A percentile compares a stretch with the other conserved stretches of the same genome.
Evolutionary conservation across 768 basidiomycete genomes (phyloP).

Genomic region (Calvatia gigantea): DNA sequence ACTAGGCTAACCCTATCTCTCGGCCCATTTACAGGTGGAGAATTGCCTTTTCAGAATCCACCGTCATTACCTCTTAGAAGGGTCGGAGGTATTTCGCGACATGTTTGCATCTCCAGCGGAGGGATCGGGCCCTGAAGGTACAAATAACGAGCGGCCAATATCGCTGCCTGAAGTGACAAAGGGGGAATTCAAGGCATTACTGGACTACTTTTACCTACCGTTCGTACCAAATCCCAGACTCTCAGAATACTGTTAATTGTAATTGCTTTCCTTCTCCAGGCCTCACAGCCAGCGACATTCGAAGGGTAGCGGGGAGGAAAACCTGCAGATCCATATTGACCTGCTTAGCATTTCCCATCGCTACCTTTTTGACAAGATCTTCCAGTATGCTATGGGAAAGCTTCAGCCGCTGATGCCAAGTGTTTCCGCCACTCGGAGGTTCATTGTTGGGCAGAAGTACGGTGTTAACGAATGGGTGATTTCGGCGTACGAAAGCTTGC

Average conservation of each 20-base stretch:
- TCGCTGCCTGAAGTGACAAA: conserved; percentile 26
- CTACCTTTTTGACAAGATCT: conserved; percentile 31
- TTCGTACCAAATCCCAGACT: conserved; percentile 31
- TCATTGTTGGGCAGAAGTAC: conserved; percentile 35
- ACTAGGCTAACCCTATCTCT: not conserved
- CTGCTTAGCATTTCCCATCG: conserved; percentile 37
- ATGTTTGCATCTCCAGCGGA: conserved; percentile 29
- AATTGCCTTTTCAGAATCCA: conserved; percentile 26
- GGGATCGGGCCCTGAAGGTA: conserved; percentile 24
- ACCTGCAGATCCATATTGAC: conserved; percentile 20
- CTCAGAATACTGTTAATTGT: not conserved
- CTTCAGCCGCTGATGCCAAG: conserved; percentile 13
- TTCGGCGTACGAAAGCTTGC: conserved; percentile 34
- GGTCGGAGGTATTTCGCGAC: conserved; percentile 34
- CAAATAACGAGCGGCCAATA: conserved; percentile 28
- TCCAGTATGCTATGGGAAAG: conserved; percentile 28
- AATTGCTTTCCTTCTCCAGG: not conserved
- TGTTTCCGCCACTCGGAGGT: conserved; percentile 25
- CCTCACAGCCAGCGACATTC: not conserved
- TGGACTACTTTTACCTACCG: conserved; percentile 38
- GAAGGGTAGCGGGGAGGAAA: not conserved
- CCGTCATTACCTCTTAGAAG: conserved; percentile 33
- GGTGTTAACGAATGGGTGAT: conserved; percentile 34
- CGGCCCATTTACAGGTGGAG: no score
- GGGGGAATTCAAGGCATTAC: conserved; percentile 33